Conservation (phyloP, 768 basidiomycete species). For the Mycena pura region DNA sequence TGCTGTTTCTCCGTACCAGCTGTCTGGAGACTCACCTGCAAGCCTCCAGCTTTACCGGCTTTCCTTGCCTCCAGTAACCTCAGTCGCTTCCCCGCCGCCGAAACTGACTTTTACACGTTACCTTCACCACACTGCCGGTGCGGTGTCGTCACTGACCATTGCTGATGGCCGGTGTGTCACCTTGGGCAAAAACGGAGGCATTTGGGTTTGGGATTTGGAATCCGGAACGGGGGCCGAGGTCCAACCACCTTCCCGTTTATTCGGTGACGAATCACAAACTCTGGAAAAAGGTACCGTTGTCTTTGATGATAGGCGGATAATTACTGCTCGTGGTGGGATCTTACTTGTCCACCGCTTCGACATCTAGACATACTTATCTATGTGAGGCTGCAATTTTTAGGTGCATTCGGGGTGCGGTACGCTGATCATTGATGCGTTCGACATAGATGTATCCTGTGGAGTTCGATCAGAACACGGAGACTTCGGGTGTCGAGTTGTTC, state of each 20-base stretch:
- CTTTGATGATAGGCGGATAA: slow-evolving; percentile 79
- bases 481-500: slow-evolving; percentile 3
- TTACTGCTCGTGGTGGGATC: slow-evolving; percentile 50
- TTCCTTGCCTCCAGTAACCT: slow-evolving; percentile 58
- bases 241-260: slow-evolving; percentile 34
- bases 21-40: slow-evolving; percentile 48
- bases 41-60: slow-evolving; percentile 80
- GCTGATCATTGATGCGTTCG: not conserved
- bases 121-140: slow-evolving; percentile 72
- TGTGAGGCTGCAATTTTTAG: slow-evolving; percentile 1
- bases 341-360: slow-evolving; percentile 24
- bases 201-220: slow-evolving; percentile 91
- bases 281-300: slow-evolving; percentile 53
- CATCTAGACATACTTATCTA: slow-evolving; percentile 4
- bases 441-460: slow-evolving; percentile 8
- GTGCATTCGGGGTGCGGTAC: not conserved
- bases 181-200: slow-evolving; percentile 69
- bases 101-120: slow-evolving; percentile 76
- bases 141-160: slow-evolving; percentile 70
- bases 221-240: slow-evolving; percentile 55
- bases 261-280: slow-evolving; percentile 16
- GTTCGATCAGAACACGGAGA: slow-evolving; percentile 13
- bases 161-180: slow-evolving; percentile 87
- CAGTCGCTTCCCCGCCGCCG: slow-evolving; percentile 59
- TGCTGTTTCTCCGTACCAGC: slow-evolving; percentile 22